A percentile compares a stretch with the other conserved stretches of the same genome.
phyloP scores from a whole-genome alignment of 805 yeast genomes.

The Saccharomycopsis vini region DNA sequence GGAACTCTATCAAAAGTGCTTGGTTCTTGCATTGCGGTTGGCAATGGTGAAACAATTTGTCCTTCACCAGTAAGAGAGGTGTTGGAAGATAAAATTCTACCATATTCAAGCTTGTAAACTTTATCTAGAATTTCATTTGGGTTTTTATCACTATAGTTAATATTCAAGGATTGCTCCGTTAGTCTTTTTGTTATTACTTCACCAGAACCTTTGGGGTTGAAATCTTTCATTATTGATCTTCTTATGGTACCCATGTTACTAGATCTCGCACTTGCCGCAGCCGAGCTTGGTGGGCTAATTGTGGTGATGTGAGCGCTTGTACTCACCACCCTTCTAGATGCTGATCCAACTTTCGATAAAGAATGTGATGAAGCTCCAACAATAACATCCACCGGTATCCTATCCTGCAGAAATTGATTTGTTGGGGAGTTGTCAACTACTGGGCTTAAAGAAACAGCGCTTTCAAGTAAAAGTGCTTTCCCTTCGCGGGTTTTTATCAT shows the following conservation, averaged over 20 bases:
- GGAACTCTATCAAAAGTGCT: conserved; percentile 3
- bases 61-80: neutral
- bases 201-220: neutral
- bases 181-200: neutral
- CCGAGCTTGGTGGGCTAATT: conserved; percentile 1
- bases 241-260: neutral
- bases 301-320: too few relatives aligned
- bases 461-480: too few relatives aligned
- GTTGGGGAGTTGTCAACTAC: too few relatives aligned
- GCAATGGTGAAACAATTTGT: neutral
- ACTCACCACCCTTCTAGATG: too few relatives aligned
- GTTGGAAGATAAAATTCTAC: neutral
- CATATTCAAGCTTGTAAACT: neutral
- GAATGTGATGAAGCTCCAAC: too few relatives aligned
- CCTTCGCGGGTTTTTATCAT: too few relatives aligned
- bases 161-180: neutral
- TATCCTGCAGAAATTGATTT: too few relatives aligned
- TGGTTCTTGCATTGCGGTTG: neutral
- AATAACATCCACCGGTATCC: too few relatives aligned
- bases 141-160: neutral
- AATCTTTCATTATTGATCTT: neutral
- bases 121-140: neutral
- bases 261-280: neutral
- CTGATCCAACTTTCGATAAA: too few relatives aligned
- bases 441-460: too few relatives aligned